Conservation (phyloP, 2,329 filamentous ascomycete species). For the Exophiala spinifera region DNA sequence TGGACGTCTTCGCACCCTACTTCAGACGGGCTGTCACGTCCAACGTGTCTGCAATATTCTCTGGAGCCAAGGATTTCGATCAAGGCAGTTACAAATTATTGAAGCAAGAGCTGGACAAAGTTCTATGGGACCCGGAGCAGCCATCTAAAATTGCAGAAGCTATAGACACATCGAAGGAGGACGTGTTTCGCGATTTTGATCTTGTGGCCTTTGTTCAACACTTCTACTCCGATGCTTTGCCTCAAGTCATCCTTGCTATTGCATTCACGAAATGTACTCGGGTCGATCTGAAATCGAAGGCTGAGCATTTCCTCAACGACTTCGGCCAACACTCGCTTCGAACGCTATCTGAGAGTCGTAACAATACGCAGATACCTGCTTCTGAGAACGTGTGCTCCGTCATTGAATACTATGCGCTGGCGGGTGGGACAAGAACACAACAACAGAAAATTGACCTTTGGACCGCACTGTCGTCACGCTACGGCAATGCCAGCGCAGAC, state of each 20-base stretch:
- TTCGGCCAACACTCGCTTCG: slow-evolving; percentile 14
- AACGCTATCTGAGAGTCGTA: slow-evolving; percentile 16
- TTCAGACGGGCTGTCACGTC: slow-evolving; percentile 87
- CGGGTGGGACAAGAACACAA: slow-evolving; percentile 10
- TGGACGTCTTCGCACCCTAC: slow-evolving; percentile 97
- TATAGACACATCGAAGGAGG: slow-evolving; percentile 84
- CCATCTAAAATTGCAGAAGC: slow-evolving; percentile 89
- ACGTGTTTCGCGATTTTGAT: slow-evolving; percentile 94
- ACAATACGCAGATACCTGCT: slow-evolving; percentile 10
- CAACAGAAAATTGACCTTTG: slow-evolving; percentile 21
- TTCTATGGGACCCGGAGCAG: slow-evolving; percentile 75
- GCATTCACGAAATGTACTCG: slow-evolving; percentile 83
- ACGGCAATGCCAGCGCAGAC: slow-evolving; percentile 32
- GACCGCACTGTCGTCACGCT: slow-evolving; percentile 17
- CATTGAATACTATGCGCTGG: slow-evolving; percentile 26
- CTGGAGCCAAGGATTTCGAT: slow-evolving; percentile 64
- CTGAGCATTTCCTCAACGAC: slow-evolving; percentile 23
- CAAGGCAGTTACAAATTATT: slow-evolving; percentile 84
- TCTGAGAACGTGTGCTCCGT: slow-evolving; percentile 22
- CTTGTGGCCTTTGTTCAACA: slow-evolving; percentile 94
- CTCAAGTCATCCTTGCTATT: slow-evolving; percentile 82
- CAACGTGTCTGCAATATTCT: slow-evolving; percentile 89
- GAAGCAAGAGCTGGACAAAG: slow-evolving; percentile 78
- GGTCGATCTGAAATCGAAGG: slow-evolving; percentile 82
- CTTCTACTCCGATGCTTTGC: slow-evolving; percentile 85